Evolutionary conservation across 768 basidiomycete species (phyloP).

Genomic region (Candolleomyces aberdarensis): DNA sequence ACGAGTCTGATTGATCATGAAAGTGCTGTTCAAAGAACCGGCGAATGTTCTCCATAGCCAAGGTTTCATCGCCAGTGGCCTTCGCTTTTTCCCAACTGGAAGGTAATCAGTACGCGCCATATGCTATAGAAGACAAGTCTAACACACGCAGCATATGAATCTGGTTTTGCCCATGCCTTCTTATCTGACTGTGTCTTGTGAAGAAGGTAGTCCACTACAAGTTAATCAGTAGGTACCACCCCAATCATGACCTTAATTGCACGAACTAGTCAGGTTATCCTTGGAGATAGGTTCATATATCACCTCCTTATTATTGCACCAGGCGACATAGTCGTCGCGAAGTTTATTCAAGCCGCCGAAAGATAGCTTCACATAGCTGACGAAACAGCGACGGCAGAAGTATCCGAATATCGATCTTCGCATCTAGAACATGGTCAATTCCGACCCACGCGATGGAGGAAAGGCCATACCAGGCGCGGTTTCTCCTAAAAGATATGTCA

Average conservation of each 20-base stretch:
- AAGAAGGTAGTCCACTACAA: slow-evolving; percentile 45
- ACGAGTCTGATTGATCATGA: slow-evolving; percentile 80
- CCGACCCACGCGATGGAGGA: not conserved
- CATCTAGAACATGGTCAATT: slow-evolving; percentile 35
- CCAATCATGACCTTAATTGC: not conserved
- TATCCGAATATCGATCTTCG: slow-evolving; percentile 80
- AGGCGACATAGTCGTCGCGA: slow-evolving; percentile 61
- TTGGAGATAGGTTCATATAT: slow-evolving; percentile 50
- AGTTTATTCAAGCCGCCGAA: slow-evolving; percentile 69
- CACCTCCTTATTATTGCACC: slow-evolving; percentile 49
- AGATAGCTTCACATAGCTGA: slow-evolving; percentile 74
- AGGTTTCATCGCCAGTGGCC: slow-evolving; percentile 65
- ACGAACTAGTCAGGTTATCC: slow-evolving; percentile 44
- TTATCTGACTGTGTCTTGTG: slow-evolving; percentile 66
- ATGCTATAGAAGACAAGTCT: not conserved
- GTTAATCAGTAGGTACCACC: not conserved
- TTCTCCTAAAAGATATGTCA: slow-evolving; percentile 14
- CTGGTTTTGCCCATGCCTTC: slow-evolving; percentile 60
- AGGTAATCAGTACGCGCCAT: not conserved
- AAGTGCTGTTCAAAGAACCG: slow-evolving; percentile 86
- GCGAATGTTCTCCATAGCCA: slow-evolving; percentile 68
- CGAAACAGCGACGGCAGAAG: slow-evolving; percentile 74
- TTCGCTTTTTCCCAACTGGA: slow-evolving; percentile 65
- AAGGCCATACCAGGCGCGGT: slow-evolving; percentile 19
- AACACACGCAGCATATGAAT: slow-evolving; percentile 57